Percentiles rank a stretch among this genome's conserved stretches.
Conservation (phyloP, 305 asterid species). For the Fraxinus albicans region DNA sequence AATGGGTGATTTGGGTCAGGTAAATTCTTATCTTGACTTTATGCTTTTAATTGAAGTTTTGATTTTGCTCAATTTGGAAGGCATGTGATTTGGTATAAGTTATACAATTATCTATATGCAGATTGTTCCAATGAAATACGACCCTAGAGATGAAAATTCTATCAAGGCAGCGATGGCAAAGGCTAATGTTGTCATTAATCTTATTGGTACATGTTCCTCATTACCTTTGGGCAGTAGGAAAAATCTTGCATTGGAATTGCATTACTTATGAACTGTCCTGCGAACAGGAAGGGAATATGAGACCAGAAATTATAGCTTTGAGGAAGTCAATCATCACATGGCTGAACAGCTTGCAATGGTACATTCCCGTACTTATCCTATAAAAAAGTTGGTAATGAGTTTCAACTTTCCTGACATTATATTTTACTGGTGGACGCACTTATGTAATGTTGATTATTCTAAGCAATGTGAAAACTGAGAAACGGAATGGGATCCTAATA, state of each 20-base stretch:
- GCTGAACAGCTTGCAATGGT: conserved; percentile 85
- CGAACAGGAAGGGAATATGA: conserved; percentile 86
- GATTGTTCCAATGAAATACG: conserved; percentile 94
- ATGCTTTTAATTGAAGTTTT: background rate
- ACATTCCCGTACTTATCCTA: conserved; percentile 27
- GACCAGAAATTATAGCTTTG: conserved; percentile 90
- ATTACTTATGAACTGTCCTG: conserved; percentile 21
- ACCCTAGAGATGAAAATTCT: conserved; percentile 88
- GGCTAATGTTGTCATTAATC: conserved; percentile 95
- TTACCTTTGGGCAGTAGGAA: background rate
- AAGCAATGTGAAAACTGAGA: background rate
- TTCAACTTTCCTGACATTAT: background rate
- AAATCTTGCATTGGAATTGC: conserved; percentile 4
- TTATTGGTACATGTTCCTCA: conserved; percentile 56
- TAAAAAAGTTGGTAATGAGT: background rate
- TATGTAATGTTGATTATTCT: background rate
- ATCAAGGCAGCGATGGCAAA: conserved; percentile 96
- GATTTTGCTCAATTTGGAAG: background rate
- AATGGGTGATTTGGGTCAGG: conserved; percentile 99
- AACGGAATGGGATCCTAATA: background rate
- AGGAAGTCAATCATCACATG: conserved; percentile 89
- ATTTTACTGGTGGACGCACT: background rate
- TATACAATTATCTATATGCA: conserved; percentile 30
- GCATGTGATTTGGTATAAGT: conserved; percentile 19
- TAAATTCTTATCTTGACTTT: conserved; percentile 24